A percentile compares a stretch with the other conserved stretches of the same genome.
Evolutionary conservation across 1,284 basidiomycete genomes (phyloP).

Genomic region (Rhodotorula glutinis): DNA sequence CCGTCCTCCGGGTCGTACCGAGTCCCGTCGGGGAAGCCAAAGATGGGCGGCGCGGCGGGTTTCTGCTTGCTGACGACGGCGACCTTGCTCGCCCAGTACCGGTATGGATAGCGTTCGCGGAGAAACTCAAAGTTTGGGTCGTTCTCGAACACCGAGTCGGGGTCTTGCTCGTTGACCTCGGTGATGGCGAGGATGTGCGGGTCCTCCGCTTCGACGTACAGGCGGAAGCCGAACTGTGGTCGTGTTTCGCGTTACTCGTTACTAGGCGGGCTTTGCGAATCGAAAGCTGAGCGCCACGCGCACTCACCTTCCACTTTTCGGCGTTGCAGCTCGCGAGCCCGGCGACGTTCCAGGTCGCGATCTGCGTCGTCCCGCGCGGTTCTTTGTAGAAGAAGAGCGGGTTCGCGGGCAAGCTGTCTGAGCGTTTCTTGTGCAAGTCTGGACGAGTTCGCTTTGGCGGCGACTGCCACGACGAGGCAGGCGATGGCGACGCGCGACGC

Average conservation of each 20-base stretch:
- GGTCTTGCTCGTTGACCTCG: conserved; percentile 51
- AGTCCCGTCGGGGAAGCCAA: conserved; percentile 57
- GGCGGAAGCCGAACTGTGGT: conserved; percentile 19
- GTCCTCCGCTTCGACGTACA: conserved; percentile 74
- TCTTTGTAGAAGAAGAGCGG: conserved; percentile 14
- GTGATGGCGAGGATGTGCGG: conserved; percentile 73
- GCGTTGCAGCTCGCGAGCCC: conserved; percentile 21
- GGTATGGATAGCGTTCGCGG: conserved; percentile 49
- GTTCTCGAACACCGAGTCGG: conserved; percentile 58
- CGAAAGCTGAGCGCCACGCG: too few relatives aligned
- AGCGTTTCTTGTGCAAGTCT: too few relatives aligned
- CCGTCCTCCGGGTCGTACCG: conserved; percentile 21
- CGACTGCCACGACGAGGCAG: neutral
- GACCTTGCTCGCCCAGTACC: conserved; percentile 74
- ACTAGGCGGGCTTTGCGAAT: too few relatives aligned
- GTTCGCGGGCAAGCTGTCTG: conserved; percentile 12
- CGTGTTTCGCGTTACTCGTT: neutral
- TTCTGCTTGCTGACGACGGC: conserved; percentile 74
- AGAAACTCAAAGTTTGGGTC: conserved; percentile 29
- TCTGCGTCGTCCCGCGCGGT: conserved; percentile 16
- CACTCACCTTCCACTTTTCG: conserved; percentile 16
- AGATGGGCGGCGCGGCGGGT: conserved; percentile 60
- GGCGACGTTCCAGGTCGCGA: conserved; percentile 33
- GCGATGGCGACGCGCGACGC: too few relatives aligned
- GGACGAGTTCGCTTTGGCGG: conserved; percentile 4